Base-by-base conservation (phyloP, 73 alveolate genomes). In the Breviolum minutum region DNA sequence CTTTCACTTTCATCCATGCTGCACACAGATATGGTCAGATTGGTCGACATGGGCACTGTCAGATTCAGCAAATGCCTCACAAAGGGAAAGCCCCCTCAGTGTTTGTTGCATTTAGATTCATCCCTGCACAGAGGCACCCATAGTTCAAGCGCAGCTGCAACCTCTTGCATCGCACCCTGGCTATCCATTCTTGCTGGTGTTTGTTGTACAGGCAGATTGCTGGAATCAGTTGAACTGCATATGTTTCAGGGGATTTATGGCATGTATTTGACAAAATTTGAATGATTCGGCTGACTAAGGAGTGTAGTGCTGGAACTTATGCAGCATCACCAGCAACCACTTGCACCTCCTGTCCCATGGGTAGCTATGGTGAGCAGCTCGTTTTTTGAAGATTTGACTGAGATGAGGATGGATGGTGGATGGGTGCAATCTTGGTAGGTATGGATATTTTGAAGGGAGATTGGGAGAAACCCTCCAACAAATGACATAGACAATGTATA, bases 321-420 rank as follows among this genome's bases (percentile, higher is more conserved):
- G 77, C 94, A 11, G 76, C 13, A 62, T 20, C 94, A 17, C 62
- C 94, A 9, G 71, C 94, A 11, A 79, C 62, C 64, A 8, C 80
- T 7, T 86, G 94, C 79, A 63, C 81, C 62, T 26, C n/a, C 63
- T 86, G 94, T 30, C 94, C 94, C 64, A 24, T 27, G 80, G 94
- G 94, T 30, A 86, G 94, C 79, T 86, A 48, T 40, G 48, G 63
- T 27, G 80, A 61, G 94, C 27, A 8, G 22, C 94, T 86, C n/a
- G 94, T 61, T 62, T 8, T 61, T 62, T 8, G 61, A 8, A 60
- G 12, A 24, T 24, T 32, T 68, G 77, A 22, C n/a, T 14, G 87
- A 22, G 64, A 8, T 77, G 19, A 8, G 62, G 87, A 17, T 17
- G n/a, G 77, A 77, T 10, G 62, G 87, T 77, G 87, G 81, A 20